Evolutionary conservation across 192 early-diverging fungal species (phyloP), one percentile per base, ranked within the genome.

Genomic region (Entophlyctis helioformis): DNA sequence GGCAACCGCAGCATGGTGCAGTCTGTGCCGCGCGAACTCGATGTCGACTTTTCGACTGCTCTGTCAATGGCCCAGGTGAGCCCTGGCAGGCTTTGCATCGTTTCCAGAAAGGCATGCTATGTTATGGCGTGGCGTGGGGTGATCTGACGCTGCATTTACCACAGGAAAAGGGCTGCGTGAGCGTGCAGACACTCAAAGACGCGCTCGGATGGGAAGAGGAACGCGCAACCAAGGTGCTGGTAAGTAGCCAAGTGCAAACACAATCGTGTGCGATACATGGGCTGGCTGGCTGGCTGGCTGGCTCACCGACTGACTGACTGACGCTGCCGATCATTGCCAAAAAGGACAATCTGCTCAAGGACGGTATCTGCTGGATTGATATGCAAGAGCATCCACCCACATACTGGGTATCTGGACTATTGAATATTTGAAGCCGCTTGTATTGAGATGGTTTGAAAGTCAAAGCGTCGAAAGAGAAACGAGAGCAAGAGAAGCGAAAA

Each of bases 1-100:
- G 94, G 94, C 16, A 56, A 66, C 7, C 65, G 75, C 33, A 83
- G 74, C 39, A 78, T 98, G 78, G 81, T 98, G 5, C 82, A 84
- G 50, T 89, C 85, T 22, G 82, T 94, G 0, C 89, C 91, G 12
- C 62, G 85, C 7, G 94, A 97, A 53, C 56, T 95, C 53, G 89
- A 93, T 48, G 64, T 61, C 3, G 93, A 97, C 61, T 82, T 82
- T 26, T 64, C 83, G 0, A 65, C 66, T 0, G 60, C 90, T 16
- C 54, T 96, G 16, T 52, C 62, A 0, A 43, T 89, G 26, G 87
- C 89, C 0, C 84, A 90, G 64, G 77, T 82, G 61, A 21, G 26
- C n/a, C n/a, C n/a, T n/a, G n/a, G n/a, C n/a, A n/a, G n/a, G n/a
- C n/a, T n/a, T n/a, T 36, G 38, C n/a, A 18, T 16, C 19, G 5